Base-by-base conservation (phyloP, 495 filamentous ascomycete genomes). In the Penicillium paxilli region DNA sequence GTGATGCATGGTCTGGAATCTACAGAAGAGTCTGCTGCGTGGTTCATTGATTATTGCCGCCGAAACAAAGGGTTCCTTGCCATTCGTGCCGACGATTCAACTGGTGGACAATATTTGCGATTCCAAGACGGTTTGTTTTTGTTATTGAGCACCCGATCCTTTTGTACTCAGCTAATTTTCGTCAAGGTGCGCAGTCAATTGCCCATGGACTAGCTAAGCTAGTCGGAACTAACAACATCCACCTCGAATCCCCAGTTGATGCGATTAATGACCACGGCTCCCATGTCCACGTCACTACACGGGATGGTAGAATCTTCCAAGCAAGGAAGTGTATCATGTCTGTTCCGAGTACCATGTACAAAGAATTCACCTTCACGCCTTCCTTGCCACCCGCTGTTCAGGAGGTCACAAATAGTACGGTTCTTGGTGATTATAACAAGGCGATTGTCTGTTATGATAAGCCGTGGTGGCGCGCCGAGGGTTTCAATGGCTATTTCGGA, bases 21-120 rank as follows among this genome's bases (percentile, higher is more conserved):
- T 14, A 47, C 24, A 2, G 70, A 79, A 9, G 50, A 78, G 21
- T 69, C 63, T 57, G 68, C 70, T 6, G 53, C 72, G 3, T 81
- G 60, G 48, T 71, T 79, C 51, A 54, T 81, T 21, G 65, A 79
- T 40, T 77, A 80, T 52, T 69, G 68, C 60, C 68, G 68, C 46
- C 62, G 63, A 23, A 66, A 67, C 4, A 63, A 64, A 4, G 73
- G 75, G 0, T 56, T 80, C 3, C 41, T 66, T 16, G 50, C 62
- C 11, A 70, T 79, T 54, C 47, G 65, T 5, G 73, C 74, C 0
- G 73, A 76, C 45, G 23, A 57, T 12, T 64, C 62, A 21, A 53
- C 69, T 24, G 78, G 76, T 14, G 75, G 64, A 0, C 74, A 78
- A 44, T 64, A 74, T 44, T 55, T 75, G 28, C 54, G 75, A 21